phyloP scores from a whole-genome alignment of 805 yeast genomes.

The Metschnikowia lochheadii region DNA sequence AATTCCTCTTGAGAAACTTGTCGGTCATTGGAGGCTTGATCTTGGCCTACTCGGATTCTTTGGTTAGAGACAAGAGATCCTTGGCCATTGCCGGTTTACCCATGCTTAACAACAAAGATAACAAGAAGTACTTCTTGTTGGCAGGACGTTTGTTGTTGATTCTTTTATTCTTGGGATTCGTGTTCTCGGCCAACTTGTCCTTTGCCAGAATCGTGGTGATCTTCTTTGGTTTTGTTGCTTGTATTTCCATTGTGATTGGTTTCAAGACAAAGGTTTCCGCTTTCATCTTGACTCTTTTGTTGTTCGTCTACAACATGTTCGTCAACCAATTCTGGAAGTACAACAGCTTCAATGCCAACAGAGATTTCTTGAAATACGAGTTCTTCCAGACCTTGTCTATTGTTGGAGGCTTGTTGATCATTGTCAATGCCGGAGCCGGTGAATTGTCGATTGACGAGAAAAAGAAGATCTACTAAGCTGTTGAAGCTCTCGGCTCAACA shows the following conservation, averaged over 20 bases:
- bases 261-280: slow-evolving; percentile 92
- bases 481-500: not conserved
- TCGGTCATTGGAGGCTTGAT: slow-evolving; percentile 90
- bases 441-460: slow-evolving; percentile 90
- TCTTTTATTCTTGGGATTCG: slow-evolving; percentile 79
- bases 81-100: slow-evolving; percentile 73
- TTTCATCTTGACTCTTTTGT: slow-evolving; percentile 58
- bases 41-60: slow-evolving; percentile 80
- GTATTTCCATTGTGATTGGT: slow-evolving; percentile 81
- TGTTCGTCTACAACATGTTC: slow-evolving; percentile 70
- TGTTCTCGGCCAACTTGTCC: slow-evolving; percentile 72
- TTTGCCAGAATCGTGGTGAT: slow-evolving; percentile 60
- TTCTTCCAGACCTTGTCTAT: slow-evolving; percentile 92
- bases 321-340: slow-evolving; percentile 89
- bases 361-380: slow-evolving; percentile 89
- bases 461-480: slow-evolving; percentile 73
- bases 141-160: slow-evolving; percentile 88
- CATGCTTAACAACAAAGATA: slow-evolving; percentile 64
- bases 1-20: slow-evolving; percentile 80
- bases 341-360: slow-evolving; percentile 63
- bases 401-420: slow-evolving; percentile 87
- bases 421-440: slow-evolving; percentile 96
- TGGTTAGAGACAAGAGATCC: slow-evolving; percentile 69
- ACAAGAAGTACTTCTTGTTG: slow-evolving; percentile 73
- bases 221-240: slow-evolving; percentile 63